phyloP scores from a whole-genome alignment of 805 yeast genomes.

The Metschnikowia cubensis region DNA sequence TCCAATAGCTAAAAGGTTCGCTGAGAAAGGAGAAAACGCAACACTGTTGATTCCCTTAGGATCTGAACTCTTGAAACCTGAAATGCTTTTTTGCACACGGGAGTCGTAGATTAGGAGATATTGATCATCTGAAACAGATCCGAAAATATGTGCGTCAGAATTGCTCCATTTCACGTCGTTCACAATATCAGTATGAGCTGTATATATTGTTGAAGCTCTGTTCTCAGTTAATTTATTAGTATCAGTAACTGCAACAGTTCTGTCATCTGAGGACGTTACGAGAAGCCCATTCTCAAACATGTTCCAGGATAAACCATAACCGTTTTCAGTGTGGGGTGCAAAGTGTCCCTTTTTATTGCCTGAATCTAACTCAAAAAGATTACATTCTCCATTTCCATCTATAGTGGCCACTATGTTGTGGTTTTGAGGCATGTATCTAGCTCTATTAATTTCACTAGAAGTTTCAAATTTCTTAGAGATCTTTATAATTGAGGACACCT shows the following conservation, averaged over 20 bases:
- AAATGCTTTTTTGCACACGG: conserved; percentile 31
- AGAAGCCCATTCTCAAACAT: conserved; percentile 44
- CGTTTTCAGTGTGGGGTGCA: conserved; percentile 59
- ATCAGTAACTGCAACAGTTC: conserved; percentile 61
- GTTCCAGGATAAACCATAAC: conserved; percentile 74
- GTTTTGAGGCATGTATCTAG: conserved; percentile 65
- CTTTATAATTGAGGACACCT: conserved; percentile 53
- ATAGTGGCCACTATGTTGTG: conserved; percentile 57
- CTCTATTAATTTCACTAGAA: conserved; percentile 66
- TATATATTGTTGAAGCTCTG: conserved; percentile 10
- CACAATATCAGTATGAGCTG: conserved; percentile 53
- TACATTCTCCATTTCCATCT: conserved; percentile 61
- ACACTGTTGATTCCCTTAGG: conserved; percentile 54
- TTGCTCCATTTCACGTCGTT: conserved; percentile 76
- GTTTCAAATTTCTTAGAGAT: conserved; percentile 59
- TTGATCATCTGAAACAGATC: conserved; percentile 72
- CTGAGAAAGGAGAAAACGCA: conserved; percentile 60
- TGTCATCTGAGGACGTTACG: conserved; percentile 64
- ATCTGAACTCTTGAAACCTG: conserved; percentile 23
- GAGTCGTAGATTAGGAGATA: conserved; percentile 52
- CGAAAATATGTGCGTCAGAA: conserved; percentile 49
- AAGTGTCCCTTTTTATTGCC: conserved; percentile 30
- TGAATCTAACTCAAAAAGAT: conserved; percentile 44
- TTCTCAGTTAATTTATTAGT: conserved; percentile 15
- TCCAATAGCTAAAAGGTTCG: conserved; percentile 62